Evolutionary conservation across 2,329 filamentous ascomycete genomes (phyloP), one percentile per base, ranked within the genome.

Genomic region (Penicillium oxalicum): DNA sequence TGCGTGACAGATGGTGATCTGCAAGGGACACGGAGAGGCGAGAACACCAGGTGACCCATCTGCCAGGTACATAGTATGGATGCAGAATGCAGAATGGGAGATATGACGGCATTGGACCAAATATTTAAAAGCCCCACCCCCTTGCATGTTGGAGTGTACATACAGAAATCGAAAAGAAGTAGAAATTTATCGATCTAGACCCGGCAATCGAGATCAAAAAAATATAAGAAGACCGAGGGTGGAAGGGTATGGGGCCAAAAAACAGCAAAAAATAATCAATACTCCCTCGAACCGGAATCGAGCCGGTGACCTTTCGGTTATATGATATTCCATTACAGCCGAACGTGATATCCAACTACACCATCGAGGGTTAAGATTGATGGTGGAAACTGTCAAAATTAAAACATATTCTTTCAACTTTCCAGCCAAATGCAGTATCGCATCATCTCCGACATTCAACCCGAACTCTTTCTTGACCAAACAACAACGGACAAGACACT

Each of bases 371-470:
- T 43, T 43, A 18, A 35, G 29, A 43, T 43, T 43, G 40, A 43
- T 43, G 40, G 9, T 13, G 5, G 18, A n/a, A 44, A 29, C 18
- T 32, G 11, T 4, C 29, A 26, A 38, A 18, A 18, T 38, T 18
- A 4, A 38, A 4, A 9, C 3, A 38, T 38, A 9, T 25, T 6
- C 24, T 12, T 35, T 5, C 6, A 28, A 54, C 58, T 11, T n/a
- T 34, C 13, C 4, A 7, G 52, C 40, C 42, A 48, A 53, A 58
- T 37, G 40, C 47, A 50, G 42, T 40, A 42, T 49, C 18, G 18
- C 18, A 18, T 18, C 18, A 18, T 18, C 18, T 18, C 18, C 46
- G 41, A 35, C 12, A 8, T n/a, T 18, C 4, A 38, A 49, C 47
- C 47, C 40, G 44, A 49, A 47, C 44, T 50, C 48, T 44, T 29